Evolutionary conservation across 495 filamentous ascomycete species (phyloP), one percentile per base, ranked within the genome.

Genomic region (Penicillium argentinense): DNA sequence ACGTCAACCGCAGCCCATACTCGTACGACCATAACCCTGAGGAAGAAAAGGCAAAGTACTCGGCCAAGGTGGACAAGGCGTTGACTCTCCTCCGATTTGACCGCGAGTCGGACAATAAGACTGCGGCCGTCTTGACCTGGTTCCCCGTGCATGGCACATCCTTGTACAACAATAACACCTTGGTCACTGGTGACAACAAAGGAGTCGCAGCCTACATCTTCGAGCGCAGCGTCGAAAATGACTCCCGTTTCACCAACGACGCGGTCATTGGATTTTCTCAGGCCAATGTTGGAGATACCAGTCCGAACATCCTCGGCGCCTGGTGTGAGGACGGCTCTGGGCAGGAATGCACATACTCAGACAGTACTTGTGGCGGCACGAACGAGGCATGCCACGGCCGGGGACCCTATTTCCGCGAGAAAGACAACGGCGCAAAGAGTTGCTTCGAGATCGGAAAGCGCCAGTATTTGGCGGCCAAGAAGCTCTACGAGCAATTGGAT

Each of bases 241-340:
- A 79, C 7, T 53, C 63, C 1, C 63, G 71, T 9, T 80, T 80
- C 24, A 76, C 83, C 0, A 39, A 84, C 17, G 78, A 75, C n/a
- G 95, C 91, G 51, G 86, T 98, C 13, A 89, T 95, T 2, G 92
- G 90, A 9, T 98, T 98, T 62, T 95, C 91, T 0, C 93, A 97
- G 64, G 83, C 93, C 1, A 97, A 87, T 58, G 91, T 97, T 23
- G 93, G 93, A 3, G 93, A 98, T 54, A 95, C 90, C 1, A 86
- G 82, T 26, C 93, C 93, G 1, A 98, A 97, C 57, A 80, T 92
- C 3, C 78, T 88, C 4, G 93, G 93, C 1, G 84, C 86, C n/a
- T 89, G 77, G 72, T 90, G 86, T 51, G 85, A 90, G 46, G 86
- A 89, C 59, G 83, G 84, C 4, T 82, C 85, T 12, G 79, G 77